phyloP scores from a whole-genome alignment of 1,284 basidiomycete species.

The Lignosus rhinocerotis region DNA sequence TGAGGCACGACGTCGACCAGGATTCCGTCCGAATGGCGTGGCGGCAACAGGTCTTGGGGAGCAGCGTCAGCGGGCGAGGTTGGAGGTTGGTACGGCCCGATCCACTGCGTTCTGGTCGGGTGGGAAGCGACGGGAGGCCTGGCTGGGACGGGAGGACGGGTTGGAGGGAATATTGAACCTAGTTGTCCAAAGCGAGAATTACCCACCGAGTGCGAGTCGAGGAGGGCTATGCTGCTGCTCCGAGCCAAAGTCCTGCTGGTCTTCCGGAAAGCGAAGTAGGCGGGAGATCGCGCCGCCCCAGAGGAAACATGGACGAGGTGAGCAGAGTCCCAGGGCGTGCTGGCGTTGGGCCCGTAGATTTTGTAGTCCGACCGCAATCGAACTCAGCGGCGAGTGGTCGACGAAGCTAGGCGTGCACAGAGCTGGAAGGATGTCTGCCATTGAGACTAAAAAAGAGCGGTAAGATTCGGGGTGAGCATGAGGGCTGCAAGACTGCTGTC shows the following conservation, averaged over 20 bases:
- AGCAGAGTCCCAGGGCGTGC: not conserved
- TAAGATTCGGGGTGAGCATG: too few species aligned
- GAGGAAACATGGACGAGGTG: not conserved
- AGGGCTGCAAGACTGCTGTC: not conserved
- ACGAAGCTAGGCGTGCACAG: not conserved
- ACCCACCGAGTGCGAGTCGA: not conserved
- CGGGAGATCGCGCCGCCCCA: not conserved
- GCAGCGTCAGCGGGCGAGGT: not conserved
- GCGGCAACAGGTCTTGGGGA: not conserved
- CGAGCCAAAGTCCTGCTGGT: not conserved
- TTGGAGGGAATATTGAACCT: not conserved
- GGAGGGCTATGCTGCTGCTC: not conserved
- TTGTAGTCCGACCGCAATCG: not conserved
- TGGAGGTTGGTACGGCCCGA: not conserved
- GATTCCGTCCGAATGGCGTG: not conserved
- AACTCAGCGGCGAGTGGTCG: not conserved
- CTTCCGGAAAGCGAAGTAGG: not conserved
- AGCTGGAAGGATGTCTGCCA: not conserved
- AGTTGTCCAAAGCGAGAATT: not conserved
- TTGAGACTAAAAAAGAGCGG: not conserved
- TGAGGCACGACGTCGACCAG: not conserved
- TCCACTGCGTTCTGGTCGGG: not conserved
- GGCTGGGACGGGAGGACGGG: not conserved
- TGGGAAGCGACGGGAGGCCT: not conserved
- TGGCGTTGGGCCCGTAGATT: not conserved